Evolutionary conservation across 1,284 basidiomycete species (phyloP).

Genomic region (Bondarzewia mesenterica): DNA sequence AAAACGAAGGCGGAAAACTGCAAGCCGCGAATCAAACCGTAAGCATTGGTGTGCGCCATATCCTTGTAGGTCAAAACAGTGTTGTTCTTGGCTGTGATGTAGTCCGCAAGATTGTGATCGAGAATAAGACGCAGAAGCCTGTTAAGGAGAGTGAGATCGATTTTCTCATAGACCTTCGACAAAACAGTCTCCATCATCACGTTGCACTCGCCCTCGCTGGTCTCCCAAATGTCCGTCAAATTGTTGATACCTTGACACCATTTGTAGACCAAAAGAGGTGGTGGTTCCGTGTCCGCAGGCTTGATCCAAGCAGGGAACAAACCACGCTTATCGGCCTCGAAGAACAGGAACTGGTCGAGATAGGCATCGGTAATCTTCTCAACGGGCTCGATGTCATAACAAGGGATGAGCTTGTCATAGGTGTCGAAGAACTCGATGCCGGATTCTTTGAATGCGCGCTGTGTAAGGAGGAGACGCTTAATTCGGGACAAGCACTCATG

Average conservation of each 20-base stretch:
- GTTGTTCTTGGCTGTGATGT: constrained; percentile 98
- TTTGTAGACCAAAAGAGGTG: constrained; percentile 94
- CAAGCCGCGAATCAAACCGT: constrained; percentile 88
- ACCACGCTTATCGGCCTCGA: constrained; percentile 93
- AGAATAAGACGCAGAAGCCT: constrained; percentile 89
- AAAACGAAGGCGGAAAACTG: constrained; percentile 97
- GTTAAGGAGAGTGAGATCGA: constrained; percentile 91
- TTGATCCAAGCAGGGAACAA: constrained; percentile 98
- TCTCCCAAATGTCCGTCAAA: constrained; percentile 94
- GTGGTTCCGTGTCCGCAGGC: constrained; percentile 92
- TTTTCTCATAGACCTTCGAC: constrained; percentile 96
- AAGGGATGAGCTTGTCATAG: constrained; percentile 95
- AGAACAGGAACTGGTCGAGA: constrained; percentile 86
- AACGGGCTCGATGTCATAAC: constrained; percentile 96
- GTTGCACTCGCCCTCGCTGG: constrained; percentile 90
- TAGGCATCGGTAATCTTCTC: constrained; percentile 99
- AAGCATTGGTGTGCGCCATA: constrained; percentile 89
- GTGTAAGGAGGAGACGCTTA: constrained; percentile 90
- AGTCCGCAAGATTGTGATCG: constrained; percentile 96
- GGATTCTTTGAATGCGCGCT: constrained; percentile 95
- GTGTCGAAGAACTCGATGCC: constrained; percentile 96
- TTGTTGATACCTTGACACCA: constrained; percentile 96
- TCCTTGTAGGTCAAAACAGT: constrained; percentile 90
- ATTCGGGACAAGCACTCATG: constrained; percentile 93
- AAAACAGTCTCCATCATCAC: constrained; percentile 97